Evolutionary conservation across 108 stramenopile species (phyloP).

Genomic region (Cylindrotheca fusiformis): DNA sequence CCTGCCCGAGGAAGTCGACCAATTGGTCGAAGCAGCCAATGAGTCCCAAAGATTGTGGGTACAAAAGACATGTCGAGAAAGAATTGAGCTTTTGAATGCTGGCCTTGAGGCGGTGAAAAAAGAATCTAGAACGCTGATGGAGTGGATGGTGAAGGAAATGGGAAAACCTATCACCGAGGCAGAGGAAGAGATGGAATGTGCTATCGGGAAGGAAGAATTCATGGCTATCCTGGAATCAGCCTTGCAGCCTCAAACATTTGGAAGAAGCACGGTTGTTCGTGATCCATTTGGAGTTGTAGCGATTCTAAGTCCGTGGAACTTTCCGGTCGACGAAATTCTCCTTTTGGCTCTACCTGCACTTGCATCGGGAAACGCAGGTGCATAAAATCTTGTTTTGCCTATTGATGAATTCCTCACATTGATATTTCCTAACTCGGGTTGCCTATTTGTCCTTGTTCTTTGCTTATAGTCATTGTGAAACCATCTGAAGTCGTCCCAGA

Average conservation of each 20-base stretch:
- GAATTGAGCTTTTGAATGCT: constrained; percentile 48
- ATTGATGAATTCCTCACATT: constrained; percentile 1
- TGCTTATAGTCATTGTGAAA: constrained; percentile 79
- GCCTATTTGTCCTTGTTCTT: not conserved
- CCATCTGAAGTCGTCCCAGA: constrained; percentile 91
- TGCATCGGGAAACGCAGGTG: constrained; percentile 49
- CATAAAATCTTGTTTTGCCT: not conserved
- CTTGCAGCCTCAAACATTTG: constrained; percentile 38
- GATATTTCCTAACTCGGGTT: no score
- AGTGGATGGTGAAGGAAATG: constrained; percentile 63
- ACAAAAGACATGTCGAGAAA: constrained; percentile 34
- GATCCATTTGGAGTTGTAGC: constrained; percentile 83
- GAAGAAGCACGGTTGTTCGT: constrained; percentile 50
- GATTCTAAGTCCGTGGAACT: constrained; percentile 80
- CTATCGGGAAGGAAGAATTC: constrained; percentile 54
- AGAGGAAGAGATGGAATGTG: constrained; percentile 60
- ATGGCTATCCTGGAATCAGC: constrained; percentile 59
- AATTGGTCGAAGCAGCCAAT: constrained; percentile 39
- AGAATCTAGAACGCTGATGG: constrained; percentile 18
- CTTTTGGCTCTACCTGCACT: constrained; percentile 71
- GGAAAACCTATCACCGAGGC: constrained; percentile 78
- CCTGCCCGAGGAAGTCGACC: constrained; percentile 46
- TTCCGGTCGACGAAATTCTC: constrained; percentile 86
- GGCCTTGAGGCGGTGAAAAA: constrained; percentile 37
- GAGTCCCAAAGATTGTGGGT: constrained; percentile 47